A percentile compares a stretch with the other conserved stretches of the same genome.
These are phyloP conservation scores for Ogataea nonfermentans DNA, from an alignment of 805 yeast genomes.

Conservation along the genomic window DNA sequence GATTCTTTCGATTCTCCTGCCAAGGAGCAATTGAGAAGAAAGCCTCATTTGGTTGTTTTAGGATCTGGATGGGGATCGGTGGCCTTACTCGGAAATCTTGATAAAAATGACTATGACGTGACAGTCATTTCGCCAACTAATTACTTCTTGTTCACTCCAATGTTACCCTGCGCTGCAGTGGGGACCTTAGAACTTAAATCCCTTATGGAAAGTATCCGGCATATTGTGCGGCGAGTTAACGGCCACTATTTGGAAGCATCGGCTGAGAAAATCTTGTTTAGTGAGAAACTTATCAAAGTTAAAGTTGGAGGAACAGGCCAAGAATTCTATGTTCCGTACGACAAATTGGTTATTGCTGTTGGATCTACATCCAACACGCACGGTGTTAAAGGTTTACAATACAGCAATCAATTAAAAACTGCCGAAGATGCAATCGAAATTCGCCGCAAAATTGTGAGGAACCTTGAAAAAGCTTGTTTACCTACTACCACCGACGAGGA, in stretches of 20 bases:
- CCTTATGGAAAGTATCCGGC: conserved; percentile 60
- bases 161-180: conserved; percentile 68
- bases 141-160: conserved; percentile 67
- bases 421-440: conserved; percentile 62
- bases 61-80: conserved; percentile 78
- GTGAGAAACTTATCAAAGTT: conserved; percentile 57
- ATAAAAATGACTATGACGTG: conserved; percentile 57
- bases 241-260: conserved; percentile 65
- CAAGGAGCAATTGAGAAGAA: conserved; percentile 44
- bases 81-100: conserved; percentile 50
- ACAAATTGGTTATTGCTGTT: conserved; percentile 64
- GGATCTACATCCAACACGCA: conserved; percentile 69
- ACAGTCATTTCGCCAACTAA: conserved; percentile 68
- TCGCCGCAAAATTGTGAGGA: conserved; percentile 51
- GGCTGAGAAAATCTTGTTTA: conserved; percentile 57
- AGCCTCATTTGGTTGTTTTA: conserved; percentile 57
- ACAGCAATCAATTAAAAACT: conserved; percentile 60
- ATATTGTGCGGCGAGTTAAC: conserved; percentile 47
- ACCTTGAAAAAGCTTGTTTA: conserved; percentile 60
- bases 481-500: conserved; percentile 65
- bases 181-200: conserved; percentile 68
- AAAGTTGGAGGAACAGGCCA: conserved; percentile 41
- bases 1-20: conserved; percentile 55
- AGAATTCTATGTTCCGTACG: conserved; percentile 71
- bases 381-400: conserved; percentile 66